Base-by-base conservation (phyloP, 805 yeast genomes). In the Spathaspora passalidarum region DNA sequence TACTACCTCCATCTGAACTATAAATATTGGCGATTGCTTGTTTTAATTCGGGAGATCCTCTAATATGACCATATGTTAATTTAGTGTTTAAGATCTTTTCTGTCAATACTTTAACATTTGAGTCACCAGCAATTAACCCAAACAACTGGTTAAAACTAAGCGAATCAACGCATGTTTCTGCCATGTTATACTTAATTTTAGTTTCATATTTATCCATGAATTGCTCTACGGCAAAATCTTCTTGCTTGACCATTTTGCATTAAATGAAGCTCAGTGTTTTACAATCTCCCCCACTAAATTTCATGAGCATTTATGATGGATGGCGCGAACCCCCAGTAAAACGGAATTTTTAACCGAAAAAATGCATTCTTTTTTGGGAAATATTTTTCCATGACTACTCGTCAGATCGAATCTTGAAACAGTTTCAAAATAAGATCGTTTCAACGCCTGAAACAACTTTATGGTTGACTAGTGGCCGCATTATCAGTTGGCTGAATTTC, bases 141-240 rank as follows among this genome's bases (percentile, higher is more conserved):
- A 61, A 63, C 4, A 78, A 48, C 22, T 77, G 75, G 14, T 59
- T 49, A 26, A 79, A 49, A 9, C 73, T 59, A 36, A 79, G 42
- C 2, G 81, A 73, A 47, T 67, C 65, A 49, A 75, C 72, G 53
- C 84, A 79, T 1, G 82, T 75, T 55, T 79, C 82, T 13, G 78
- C 82, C 53, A 77, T 54, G 52, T 78, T 79, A 58, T 56, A 60
- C 10, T 51, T 50, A 32, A 72, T 65, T 23, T 48, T 52, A 7
- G 63, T 61, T 53, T 79, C 82, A 62, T 75, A 67, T 37, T 58
- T 55, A 55, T 78, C 80, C 81, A 79, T 77, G 60, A 72, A 79
- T 54, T 73, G 75, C 57, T 79, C 82, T n/a, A 79, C 76, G 13
- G 59, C 69, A 56, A 79, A 79, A 29, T 63, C 66, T 42, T 65